phyloP scores from a whole-genome alignment of 345 rosid species.

The Hibiscus trionum region DNA sequence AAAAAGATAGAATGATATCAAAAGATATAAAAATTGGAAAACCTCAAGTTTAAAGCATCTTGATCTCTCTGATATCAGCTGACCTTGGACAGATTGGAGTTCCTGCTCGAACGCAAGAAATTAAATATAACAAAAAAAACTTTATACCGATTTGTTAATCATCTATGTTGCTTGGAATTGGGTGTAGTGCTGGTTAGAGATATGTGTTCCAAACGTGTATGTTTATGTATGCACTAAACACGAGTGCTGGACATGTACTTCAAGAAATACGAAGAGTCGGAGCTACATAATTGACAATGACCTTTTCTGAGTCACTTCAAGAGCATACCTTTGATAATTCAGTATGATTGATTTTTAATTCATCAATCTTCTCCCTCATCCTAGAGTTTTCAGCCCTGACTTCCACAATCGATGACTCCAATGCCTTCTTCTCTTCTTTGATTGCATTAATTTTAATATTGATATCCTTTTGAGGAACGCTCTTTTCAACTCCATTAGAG shows the following conservation, averaged over 20 bases:
- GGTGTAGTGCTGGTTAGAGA: too few species aligned
- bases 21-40: conserved; percentile 1
- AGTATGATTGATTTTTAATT: conserved; percentile 50
- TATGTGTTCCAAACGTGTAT: too few species aligned
- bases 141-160: background rate
- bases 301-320: background rate
- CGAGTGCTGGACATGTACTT: too few species aligned
- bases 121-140: conserved; percentile 6
- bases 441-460: conserved; percentile 39
- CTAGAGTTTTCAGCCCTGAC: conserved; percentile 51
- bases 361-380: conserved; percentile 65
- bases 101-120: conserved; percentile 42
- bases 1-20: background rate
- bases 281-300: background rate
- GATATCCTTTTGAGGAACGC: conserved; percentile 30
- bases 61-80: conserved; percentile 82
- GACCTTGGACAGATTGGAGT: conserved; percentile 86
- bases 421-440: conserved; percentile 58
- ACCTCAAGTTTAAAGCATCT: conserved; percentile 99
- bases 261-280: background rate
- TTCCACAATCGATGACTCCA: conserved; percentile 53
- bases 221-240: too few species aligned
- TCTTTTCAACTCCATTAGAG: conserved; percentile 33
- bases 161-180: background rate
- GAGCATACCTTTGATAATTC: conserved; percentile 69